Conservation (phyloP, 176 grass and related monocot genomes). For the Cenchrus fungigraminus region DNA sequence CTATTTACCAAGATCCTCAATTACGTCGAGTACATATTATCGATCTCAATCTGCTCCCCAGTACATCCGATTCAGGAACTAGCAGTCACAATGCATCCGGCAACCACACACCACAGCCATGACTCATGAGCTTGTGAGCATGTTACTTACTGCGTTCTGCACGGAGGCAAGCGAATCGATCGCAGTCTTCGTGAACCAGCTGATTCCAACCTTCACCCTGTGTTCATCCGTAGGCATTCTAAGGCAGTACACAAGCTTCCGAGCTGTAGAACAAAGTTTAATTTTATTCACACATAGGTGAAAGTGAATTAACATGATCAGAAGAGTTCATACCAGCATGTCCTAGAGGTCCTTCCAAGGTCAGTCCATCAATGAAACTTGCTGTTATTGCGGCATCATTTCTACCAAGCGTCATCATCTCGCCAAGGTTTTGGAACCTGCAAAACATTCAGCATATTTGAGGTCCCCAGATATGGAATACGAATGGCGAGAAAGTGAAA, state of each 20-base stretch:
- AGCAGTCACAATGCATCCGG: neutral
- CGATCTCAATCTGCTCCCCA: neutral
- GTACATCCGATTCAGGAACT: conserved; percentile 6
- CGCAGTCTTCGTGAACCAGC: conserved; percentile 82
- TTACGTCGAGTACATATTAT: neutral
- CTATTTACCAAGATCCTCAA: neutral
- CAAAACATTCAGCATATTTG: conserved; percentile 23
- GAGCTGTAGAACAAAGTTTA: conserved; percentile 49
- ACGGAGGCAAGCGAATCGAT: conserved; percentile 72
- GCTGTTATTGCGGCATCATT: conserved; percentile 82
- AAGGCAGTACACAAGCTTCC: conserved; percentile 89
- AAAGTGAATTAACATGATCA: neutral
- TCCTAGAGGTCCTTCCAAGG: conserved; percentile 85
- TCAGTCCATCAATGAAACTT: conserved; percentile 88
- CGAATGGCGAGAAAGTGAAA: neutral
- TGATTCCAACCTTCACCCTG: conserved; percentile 85
- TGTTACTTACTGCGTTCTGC: conserved; percentile 69
- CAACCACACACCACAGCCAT: neutral
- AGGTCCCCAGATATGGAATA: neutral
- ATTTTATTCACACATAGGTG: neutral
- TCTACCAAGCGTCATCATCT: conserved; percentile 97
- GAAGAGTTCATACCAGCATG: conserved; percentile 71
- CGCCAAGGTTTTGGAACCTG: conserved; percentile 96
- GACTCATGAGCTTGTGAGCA: conserved; percentile 52
- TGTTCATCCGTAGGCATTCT: conserved; percentile 95